Base-by-base conservation (phyloP, 2,329 filamentous ascomycete genomes). In the Fusarium liriodendri region DNA sequence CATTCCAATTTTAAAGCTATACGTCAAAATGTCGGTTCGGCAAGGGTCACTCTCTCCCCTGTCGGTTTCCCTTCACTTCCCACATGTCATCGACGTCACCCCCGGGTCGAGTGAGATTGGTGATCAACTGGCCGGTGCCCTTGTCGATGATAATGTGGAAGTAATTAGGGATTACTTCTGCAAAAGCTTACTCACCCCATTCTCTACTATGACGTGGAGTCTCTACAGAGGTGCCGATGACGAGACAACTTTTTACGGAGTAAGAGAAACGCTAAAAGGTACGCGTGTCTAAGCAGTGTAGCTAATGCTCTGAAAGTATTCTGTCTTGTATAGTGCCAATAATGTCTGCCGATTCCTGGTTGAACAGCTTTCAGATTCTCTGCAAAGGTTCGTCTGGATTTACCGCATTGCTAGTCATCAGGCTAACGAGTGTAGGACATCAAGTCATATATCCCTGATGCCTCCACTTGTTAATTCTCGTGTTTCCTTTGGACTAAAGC, bases 51-150 rank as follows among this genome's bases (percentile, higher is more conserved):
- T 68, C 10, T 22, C 66, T 1, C 64, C 70, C 1, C 14, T 57
- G 0, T 67, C 52, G 4, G 25, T 70, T 1, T 42, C 52, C 2
- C 1, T 73, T 4, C 47, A 67, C 3, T 9, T 66, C n/a, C 70
- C 64, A 2, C 50, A 45, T 2, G n/a, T 73, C 6, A 13, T 73
- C 1, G 40, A 40, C 2, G 0, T 67, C 1, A 0, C 8, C 1
- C 1, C 22, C 2, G 9, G 20, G 1, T 25, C 25, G 7, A 29
- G 2, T 1, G 27, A 54, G 3, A 25, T 64, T 16, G 45, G 62
- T 1, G 0, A 3, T 0, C 16, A 18, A 13, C 5, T 73, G 5
- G 2, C 1, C 2, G 0, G 1, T 0, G 40, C 50, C 1, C 9
- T 70, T 2, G 0, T 6, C 1, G 2, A 10, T 3, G 25, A 63